phyloP scores from a whole-genome alignment of 192 early-diverging fungal genomes.

The Gonapodya prolifera region DNA sequence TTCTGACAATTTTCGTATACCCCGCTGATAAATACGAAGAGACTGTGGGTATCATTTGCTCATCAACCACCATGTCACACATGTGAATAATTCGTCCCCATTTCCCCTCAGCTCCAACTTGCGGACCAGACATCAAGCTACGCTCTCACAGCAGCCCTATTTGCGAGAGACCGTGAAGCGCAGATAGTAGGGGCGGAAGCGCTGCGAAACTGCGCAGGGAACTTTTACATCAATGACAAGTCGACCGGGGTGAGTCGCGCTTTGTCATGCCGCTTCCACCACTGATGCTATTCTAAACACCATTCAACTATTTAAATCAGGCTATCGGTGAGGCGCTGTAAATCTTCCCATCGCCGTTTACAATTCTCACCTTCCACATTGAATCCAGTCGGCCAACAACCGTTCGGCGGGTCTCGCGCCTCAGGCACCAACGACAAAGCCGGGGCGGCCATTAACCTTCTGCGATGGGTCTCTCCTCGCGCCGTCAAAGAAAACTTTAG shows the following conservation, averaged over 20 bases:
- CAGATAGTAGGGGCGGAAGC: conserved; percentile 59
- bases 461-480: conserved; percentile 84
- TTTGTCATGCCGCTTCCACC: no score
- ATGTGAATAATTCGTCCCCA: no score
- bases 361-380: no score
- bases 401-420: conserved; percentile 86
- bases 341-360: no score
- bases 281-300: no score
- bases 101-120: conserved; percentile 36
- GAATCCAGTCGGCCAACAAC: no score
- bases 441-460: conserved; percentile 67
- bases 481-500: conserved; percentile 94
- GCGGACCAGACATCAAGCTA: conserved; percentile 70
- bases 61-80: no score
- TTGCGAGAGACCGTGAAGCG: conserved; percentile 75
- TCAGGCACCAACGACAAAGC: conserved; percentile 99
- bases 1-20: conserved; percentile 86
- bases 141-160: conserved; percentile 84
- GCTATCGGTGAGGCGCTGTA: no score
- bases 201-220: conserved; percentile 81
- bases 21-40: conserved; percentile 63
- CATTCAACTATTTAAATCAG: no score
- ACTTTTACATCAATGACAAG: conserved; percentile 99
- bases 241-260: conserved; percentile 93
- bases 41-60: conserved; percentile 22